Base-by-base conservation (phyloP, 2,329 filamentous ascomycete genomes). In the Trematosphaeria pertusa region DNA sequence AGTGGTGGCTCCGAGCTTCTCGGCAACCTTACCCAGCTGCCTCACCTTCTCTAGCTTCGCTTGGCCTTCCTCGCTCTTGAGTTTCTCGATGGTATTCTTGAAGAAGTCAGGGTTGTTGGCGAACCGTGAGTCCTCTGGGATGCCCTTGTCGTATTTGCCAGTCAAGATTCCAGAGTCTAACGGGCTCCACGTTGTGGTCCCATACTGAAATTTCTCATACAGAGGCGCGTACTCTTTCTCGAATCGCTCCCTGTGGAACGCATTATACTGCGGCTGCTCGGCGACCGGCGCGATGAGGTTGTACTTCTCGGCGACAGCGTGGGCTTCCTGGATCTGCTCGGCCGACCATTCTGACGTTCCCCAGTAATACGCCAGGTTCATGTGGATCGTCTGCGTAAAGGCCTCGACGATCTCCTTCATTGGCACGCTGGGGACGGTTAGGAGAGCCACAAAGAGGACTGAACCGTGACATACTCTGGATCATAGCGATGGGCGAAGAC, bases 131-230 rank as follows among this genome's bases (percentile, higher is more conserved):
- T 79, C 82, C 58, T 82, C 77, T 12, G 82, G 81, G 43, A 85
- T 81, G 43, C 82, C 82, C 52, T 84, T 76, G 67, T 85, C 84
- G 76, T 86, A 86, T 71, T 86, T 86, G 60, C 83, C 83, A 6
- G 81, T 85, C 43, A 86, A 67, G 30, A 86, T 69, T 46, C 83
- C 83, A 21, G 75, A 79, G 36, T 78, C 80, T 8, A 84, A 73
- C 15, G 82, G 81, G 17, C 72, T 77, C 78, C 79, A 83, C 64
- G 79, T 79, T 39, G 77, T 81, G 31, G 81, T 82, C 36, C 82
- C 82, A 59, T 82, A 81, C 51, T 79, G 70, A 73, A 78, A 81
- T 61, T 83, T 77, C 50, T 81, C 67, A 70, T 76, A 85, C 12
- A 85, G 63, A 14, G 81, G 81, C 19, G 74, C 78, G 63, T 81